Evolutionary conservation across 306 rosid species (phyloP).

Genomic region (Arachis stenosperma): DNA sequence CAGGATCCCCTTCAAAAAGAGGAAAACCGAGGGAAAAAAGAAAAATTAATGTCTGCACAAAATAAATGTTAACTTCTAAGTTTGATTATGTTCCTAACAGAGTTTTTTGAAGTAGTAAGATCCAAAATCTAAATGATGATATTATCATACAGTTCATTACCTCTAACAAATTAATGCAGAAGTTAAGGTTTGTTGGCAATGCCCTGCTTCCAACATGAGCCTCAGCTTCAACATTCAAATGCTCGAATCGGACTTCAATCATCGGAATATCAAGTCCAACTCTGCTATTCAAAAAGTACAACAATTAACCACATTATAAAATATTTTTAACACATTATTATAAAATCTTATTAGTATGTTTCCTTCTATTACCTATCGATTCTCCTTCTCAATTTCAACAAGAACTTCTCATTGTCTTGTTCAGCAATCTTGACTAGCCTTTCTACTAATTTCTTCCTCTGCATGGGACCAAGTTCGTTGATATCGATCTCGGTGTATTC

Average conservation of each 20-base stretch:
- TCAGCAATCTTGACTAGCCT: slow-evolving; percentile 86
- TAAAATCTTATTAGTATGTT: too few relatives aligned
- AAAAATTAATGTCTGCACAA: too few relatives aligned
- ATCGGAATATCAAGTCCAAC: slow-evolving; percentile 86
- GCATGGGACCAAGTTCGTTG: slow-evolving; percentile 67
- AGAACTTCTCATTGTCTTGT: slow-evolving; percentile 85
- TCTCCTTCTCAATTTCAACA: slow-evolving; percentile 74
- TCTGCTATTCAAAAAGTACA: slow-evolving; percentile 2
- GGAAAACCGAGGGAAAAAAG: neutral
- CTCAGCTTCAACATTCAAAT: slow-evolving; percentile 76
- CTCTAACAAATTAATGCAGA: slow-evolving; percentile 61
- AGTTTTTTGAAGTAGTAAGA: neutral
- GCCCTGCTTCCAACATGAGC: slow-evolving; percentile 82
- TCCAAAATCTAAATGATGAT: too few relatives aligned
- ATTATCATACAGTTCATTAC: slow-evolving; percentile 36
- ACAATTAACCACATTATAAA: too few relatives aligned
- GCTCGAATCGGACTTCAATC: slow-evolving; percentile 82
- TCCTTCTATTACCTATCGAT: slow-evolving; percentile 57
- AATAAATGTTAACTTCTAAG: slow-evolving; percentile 7
- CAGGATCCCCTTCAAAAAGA: slow-evolving; percentile 55
- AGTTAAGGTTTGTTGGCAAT: slow-evolving; percentile 71
- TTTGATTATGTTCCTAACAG: neutral
- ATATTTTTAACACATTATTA: too few relatives aligned
- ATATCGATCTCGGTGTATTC: slow-evolving; percentile 66
- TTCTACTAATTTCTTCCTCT: slow-evolving; percentile 75